phyloP scores from a whole-genome alignment of 768 basidiomycete species.

The Leccinum fibrillosum region DNA sequence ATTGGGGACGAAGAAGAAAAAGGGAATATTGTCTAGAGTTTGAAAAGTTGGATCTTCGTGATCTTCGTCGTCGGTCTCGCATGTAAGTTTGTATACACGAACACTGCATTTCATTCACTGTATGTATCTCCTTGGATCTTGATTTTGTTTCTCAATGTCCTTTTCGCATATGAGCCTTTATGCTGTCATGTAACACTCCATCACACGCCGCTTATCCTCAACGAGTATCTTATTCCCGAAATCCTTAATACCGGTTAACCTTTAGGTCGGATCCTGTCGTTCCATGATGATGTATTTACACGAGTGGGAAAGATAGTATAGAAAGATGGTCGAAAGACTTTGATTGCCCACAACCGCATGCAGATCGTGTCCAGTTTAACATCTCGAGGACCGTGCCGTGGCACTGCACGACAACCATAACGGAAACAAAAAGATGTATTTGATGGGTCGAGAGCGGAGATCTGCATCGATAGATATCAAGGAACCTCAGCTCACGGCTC shows the following conservation, averaged over 20 bases:
- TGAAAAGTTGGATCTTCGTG: neutral
- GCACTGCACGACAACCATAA: neutral
- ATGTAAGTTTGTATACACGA: neutral
- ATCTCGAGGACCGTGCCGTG: neutral
- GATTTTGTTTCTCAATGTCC: neutral
- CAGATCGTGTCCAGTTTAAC: too few species aligned
- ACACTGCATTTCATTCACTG: neutral
- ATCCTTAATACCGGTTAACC: neutral
- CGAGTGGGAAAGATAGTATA: neutral
- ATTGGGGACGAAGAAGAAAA: constrained; percentile 28
- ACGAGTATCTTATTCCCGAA: neutral
- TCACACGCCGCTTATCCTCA: neutral
- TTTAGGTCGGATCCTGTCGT: neutral
- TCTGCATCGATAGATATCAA: neutral
- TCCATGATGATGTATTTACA: neutral
- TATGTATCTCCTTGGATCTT: neutral
- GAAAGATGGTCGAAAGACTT: neutral
- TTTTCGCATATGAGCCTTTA: neutral
- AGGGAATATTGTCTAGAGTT: constrained; percentile 8
- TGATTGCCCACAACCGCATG: neutral
- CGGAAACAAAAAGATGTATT: neutral
- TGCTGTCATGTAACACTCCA: neutral
- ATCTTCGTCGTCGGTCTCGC: neutral
- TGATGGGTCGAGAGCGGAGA: neutral
- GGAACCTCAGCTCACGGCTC: neutral